A percentile compares a stretch with the other conserved stretches of the same genome.
phyloP scores from a whole-genome alignment of 352 stramenopile species.

The Blastocystis sp. region DNA sequence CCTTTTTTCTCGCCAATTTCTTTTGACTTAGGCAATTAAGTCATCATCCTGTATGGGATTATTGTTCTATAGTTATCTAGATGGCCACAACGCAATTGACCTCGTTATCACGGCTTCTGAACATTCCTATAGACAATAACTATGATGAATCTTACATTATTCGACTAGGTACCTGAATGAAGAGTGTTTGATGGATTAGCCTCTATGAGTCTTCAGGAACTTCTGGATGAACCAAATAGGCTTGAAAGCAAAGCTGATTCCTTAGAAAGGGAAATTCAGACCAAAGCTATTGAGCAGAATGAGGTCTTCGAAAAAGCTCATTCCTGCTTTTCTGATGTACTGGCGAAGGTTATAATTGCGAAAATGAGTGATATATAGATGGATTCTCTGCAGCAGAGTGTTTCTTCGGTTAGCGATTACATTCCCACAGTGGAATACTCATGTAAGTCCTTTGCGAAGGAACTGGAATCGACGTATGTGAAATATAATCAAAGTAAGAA shows the following conservation, averaged over 20 bases:
- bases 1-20: no score
- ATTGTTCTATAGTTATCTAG: no score
- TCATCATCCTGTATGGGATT: no score
- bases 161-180: background rate
- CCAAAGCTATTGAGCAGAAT: constrained; percentile 82
- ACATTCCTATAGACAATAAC: constrained; percentile 60
- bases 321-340: constrained; percentile 79
- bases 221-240: constrained; percentile 75
- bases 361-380: constrained; percentile 69
- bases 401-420: background rate
- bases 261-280: constrained; percentile 78
- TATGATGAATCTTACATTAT: constrained; percentile 68
- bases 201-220: constrained; percentile 59
- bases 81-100: constrained; percentile 62
- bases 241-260: constrained; percentile 80
- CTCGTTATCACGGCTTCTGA: constrained; percentile 46
- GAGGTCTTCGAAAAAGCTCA: constrained; percentile 86
- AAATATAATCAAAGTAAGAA: constrained; percentile 81
- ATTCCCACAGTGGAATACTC: constrained; percentile 67
- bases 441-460: constrained; percentile 51
- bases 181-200: background rate
- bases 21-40: no score
- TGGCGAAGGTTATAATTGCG: constrained; percentile 27
- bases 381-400: constrained; percentile 12
- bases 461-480: constrained; percentile 41